Evolutionary conservation across 2,329 filamentous ascomycete species (phyloP).

Genomic region (Ophiocordyceps unilateralis): DNA sequence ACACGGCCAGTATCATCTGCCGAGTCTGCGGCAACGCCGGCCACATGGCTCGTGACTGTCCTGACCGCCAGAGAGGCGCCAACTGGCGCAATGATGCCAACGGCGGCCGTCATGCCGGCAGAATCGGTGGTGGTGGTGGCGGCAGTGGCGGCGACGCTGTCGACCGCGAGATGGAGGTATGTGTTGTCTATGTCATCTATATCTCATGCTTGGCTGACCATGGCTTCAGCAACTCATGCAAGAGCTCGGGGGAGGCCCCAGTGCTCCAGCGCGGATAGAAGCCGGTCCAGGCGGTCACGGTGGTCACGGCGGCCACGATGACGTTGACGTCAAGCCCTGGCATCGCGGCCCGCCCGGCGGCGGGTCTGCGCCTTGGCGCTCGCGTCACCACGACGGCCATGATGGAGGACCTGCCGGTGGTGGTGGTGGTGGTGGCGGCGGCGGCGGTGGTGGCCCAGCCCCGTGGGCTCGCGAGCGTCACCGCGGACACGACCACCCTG

Average conservation of each 20-base stretch:
- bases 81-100: slow-evolving; percentile 73
- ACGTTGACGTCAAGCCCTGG: slow-evolving; percentile 63
- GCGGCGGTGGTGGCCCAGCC: slow-evolving; percentile 16
- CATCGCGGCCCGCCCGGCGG: slow-evolving; percentile 63
- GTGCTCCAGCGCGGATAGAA: slow-evolving; percentile 67
- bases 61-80: slow-evolving; percentile 75
- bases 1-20: slow-evolving; percentile 98
- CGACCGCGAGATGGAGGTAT: slow-evolving; percentile 87
- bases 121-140: slow-evolving; percentile 54
- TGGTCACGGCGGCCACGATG: slow-evolving; percentile 20
- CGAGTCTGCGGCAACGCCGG: slow-evolving; percentile 95
- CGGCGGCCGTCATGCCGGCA: slow-evolving; percentile 34
- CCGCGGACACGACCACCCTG: slow-evolving; percentile 24
- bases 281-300: slow-evolving; percentile 45
- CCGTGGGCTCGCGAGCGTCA: slow-evolving; percentile 47
- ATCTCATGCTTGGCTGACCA: slow-evolving; percentile 29
- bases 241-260: slow-evolving; percentile 69
- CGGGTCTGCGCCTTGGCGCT: slow-evolving; percentile 66
- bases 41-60: slow-evolving; percentile 96
- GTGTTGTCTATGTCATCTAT: too few relatives aligned
- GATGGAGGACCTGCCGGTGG: slow-evolving; percentile 23
- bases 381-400: slow-evolving; percentile 33
- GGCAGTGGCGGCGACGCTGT: slow-evolving; percentile 61
- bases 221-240: slow-evolving; percentile 72
- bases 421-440: slow-evolving; percentile 9